Percentiles rank a stretch among this genome's conserved stretches.
Conservation (phyloP, 495 filamentous ascomycete species). For the Neurospora pannonica region DNA sequence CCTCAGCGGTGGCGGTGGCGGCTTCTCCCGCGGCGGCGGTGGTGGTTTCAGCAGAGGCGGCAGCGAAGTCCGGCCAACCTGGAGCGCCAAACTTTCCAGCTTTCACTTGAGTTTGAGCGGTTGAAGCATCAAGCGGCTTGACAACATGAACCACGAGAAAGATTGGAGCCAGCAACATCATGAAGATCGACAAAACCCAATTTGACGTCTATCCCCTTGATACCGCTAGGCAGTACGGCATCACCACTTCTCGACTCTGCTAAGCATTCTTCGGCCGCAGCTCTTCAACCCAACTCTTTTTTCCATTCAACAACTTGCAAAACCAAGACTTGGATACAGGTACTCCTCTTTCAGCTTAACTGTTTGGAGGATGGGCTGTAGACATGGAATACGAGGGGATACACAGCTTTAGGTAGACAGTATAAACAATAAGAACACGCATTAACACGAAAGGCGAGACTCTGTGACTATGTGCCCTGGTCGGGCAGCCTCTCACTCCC, state of each 20-base stretch:
- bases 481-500: no score
- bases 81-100: no score
- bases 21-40: background rate
- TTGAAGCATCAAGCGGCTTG: no score
- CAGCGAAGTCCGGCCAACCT: background rate
- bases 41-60: background rate
- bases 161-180: conserved; percentile 56
- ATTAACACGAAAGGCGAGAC: no score
- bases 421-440: no score
- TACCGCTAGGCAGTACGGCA: background rate
- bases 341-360: background rate
- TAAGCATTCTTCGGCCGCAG: background rate
- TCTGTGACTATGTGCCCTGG: no score
- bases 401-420: no score
- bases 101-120: no score
- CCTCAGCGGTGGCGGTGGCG: background rate
- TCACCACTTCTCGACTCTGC: background rate
- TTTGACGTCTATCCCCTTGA: conserved; percentile 45
- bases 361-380: no score
- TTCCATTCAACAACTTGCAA: background rate
- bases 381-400: no score
- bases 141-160: background rate
- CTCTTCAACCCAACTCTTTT: background rate
- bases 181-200: conserved; percentile 50
- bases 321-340: background rate